These are phyloP conservation scores for Dryas octopetala DNA, from an alignment of 306 rosid species.

Conservation along the genomic window DNA sequence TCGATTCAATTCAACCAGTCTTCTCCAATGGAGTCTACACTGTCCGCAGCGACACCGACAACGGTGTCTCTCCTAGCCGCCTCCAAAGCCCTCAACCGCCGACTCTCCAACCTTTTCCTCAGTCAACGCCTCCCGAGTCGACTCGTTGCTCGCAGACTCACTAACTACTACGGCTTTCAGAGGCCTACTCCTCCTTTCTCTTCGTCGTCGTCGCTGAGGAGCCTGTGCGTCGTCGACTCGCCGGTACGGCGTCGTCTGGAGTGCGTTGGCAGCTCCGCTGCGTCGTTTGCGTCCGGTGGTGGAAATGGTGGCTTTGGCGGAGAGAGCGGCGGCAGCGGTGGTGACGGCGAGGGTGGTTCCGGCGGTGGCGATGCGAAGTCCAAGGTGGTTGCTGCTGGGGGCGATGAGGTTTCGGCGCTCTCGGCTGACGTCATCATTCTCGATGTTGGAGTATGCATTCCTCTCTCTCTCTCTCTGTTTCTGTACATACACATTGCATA, in stretches of 20 bases:
- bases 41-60: slow-evolving; percentile 37
- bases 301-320: slow-evolving; percentile 57
- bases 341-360: slow-evolving; percentile 44
- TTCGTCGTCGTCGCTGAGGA: slow-evolving; percentile 31
- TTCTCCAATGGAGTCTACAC: slow-evolving; percentile 60
- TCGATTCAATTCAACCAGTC: too few species aligned
- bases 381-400: slow-evolving; percentile 48
- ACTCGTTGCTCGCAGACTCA: slow-evolving; percentile 43
- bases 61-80: slow-evolving; percentile 42
- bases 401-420: slow-evolving; percentile 53
- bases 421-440: slow-evolving; percentile 72
- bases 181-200: slow-evolving; percentile 11
- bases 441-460: slow-evolving; percentile 73
- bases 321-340: slow-evolving; percentile 37
- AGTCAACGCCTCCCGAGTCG: slow-evolving; percentile 30
- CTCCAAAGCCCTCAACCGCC: slow-evolving; percentile 54
- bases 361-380: slow-evolving; percentile 45
- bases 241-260: slow-evolving; percentile 36
- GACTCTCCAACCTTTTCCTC: slow-evolving; percentile 23
- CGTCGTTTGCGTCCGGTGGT: slow-evolving; percentile 57
- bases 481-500: too few species aligned
- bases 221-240: slow-evolving; percentile 25
- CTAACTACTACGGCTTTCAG: slow-evolving; percentile 22
- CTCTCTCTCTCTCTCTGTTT: background rate
- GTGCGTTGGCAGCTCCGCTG: slow-evolving; percentile 59